A percentile compares a stretch with the other conserved stretches of the same genome.
These are phyloP conservation scores for Nakazawaea ambrosiae DNA, from an alignment of 805 yeast genomes.

Conservation along the genomic window DNA sequence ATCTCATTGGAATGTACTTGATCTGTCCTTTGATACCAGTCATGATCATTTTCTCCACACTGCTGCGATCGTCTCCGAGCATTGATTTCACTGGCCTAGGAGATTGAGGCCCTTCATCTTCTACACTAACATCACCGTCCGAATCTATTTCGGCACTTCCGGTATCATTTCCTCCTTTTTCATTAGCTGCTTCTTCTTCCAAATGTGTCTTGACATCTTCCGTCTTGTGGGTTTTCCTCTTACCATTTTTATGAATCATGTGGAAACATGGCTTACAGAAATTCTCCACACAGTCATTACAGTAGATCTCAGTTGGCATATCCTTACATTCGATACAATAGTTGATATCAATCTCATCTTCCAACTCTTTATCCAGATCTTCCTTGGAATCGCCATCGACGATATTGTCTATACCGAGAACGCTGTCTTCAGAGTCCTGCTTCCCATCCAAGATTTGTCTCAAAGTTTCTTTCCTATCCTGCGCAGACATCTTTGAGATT, in stretches of 20 bases:
- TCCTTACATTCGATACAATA: conserved; percentile 69
- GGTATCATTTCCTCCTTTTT: conserved; percentile 13
- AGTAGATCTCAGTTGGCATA: conserved; percentile 59
- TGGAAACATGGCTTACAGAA: conserved; percentile 67
- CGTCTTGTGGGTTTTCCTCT: conserved; percentile 38
- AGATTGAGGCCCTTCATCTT: conserved; percentile 5
- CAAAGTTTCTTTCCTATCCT: conserved; percentile 16
- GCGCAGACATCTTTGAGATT: not conserved
- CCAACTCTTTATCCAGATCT: conserved; percentile 17
- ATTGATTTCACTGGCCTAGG: too few species aligned
- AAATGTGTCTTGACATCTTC: conserved; percentile 17
- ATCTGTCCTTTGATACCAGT: conserved; percentile 35
- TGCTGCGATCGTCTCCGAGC: conserved; percentile 13
- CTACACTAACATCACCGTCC: conserved; percentile 15
- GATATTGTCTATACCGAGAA: conserved; percentile 10
- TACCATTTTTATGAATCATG: conserved; percentile 65
- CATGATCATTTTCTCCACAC: conserved; percentile 19
- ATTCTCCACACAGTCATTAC: conserved; percentile 56
- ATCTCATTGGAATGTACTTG: conserved; percentile 60
- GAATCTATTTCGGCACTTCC: conserved; percentile 13
- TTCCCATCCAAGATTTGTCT: conserved; percentile 20
- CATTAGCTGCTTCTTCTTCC: conserved; percentile 14
- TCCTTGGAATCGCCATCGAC: not conserved
- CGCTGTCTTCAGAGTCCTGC: conserved; percentile 7
- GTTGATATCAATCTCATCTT: conserved; percentile 25